Evolutionary conservation across 1,284 basidiomycete species (phyloP).

Genomic region (Peniophora sp.): DNA sequence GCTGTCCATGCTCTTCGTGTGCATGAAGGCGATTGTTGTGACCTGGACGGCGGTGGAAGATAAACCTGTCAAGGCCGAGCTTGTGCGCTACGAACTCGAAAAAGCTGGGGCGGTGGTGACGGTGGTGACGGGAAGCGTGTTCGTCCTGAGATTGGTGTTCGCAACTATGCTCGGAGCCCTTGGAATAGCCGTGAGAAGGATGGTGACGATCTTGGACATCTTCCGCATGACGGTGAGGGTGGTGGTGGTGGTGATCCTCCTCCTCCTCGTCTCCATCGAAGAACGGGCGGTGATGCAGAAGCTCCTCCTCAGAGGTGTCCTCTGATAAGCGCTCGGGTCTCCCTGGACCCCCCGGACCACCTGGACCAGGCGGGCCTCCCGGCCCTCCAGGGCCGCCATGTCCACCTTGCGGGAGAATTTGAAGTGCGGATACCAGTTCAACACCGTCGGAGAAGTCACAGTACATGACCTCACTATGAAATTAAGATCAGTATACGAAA

Average conservation of each 20-base stretch:
- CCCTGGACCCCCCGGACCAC: no score
- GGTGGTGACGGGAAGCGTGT: neutral
- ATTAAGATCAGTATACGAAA: neutral
- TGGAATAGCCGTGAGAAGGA: neutral
- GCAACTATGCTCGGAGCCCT: neutral
- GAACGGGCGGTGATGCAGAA: no score
- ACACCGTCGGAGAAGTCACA: constrained; percentile 38
- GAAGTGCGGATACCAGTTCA: constrained; percentile 22
- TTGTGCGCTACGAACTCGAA: neutral
- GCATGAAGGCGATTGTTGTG: no score
- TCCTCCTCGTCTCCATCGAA: neutral
- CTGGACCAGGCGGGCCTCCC: neutral
- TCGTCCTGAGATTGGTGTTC: neutral
- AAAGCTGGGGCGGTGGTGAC: neutral
- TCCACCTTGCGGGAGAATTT: neutral
- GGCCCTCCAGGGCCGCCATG: neutral
- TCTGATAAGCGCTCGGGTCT: no score
- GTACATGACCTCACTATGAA: constrained; percentile 39
- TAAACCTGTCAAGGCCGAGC: no score
- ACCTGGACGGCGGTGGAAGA: no score
- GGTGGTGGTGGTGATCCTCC: neutral
- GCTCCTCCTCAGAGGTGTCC: no score
- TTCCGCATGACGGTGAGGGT: neutral
- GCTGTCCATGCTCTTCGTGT: no score
- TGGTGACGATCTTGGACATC: neutral